These are phyloP conservation scores for Exophiala bonariae DNA, from an alignment of 2,329 filamentous ascomycete species.

Conservation along the genomic window DNA sequence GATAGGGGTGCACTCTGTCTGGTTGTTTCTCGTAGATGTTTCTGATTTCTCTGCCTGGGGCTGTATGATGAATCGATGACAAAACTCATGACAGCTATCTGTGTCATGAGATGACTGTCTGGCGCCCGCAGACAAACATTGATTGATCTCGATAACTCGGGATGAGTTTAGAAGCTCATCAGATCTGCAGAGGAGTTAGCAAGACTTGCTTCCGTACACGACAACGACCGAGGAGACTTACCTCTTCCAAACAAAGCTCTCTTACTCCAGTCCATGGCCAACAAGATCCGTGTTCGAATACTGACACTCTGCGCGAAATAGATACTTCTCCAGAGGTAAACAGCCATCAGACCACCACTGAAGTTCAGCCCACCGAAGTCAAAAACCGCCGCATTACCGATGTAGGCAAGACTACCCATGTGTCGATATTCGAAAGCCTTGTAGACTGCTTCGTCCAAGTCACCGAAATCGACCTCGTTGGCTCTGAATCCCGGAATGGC, in stretches of 20 bases:
- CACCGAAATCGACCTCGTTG: constrained; percentile 84
- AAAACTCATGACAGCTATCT: too few species aligned
- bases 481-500: constrained; percentile 71
- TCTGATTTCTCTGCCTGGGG: too few species aligned
- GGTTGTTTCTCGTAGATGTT: too few species aligned
- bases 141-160: too few species aligned
- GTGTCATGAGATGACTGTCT: too few species aligned
- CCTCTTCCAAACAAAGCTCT: constrained; percentile 91
- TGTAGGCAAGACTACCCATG: constrained; percentile 86
- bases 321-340: constrained; percentile 93
- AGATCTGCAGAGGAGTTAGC: constrained; percentile 18
- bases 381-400: constrained; percentile 95
- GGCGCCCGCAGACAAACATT: neutral
- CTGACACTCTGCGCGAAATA: constrained; percentile 99
- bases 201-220: neutral
- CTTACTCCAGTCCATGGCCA: constrained; percentile 99
- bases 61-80: too few species aligned
- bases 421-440: constrained; percentile 94
- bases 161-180: constrained; percentile 20
- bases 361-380: constrained; percentile 82
- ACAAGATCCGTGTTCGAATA: constrained; percentile 78
- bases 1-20: too few species aligned
- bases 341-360: constrained; percentile 82
- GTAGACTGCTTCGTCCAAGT: constrained; percentile 88
- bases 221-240: constrained; percentile 48